Conservation (phyloP, 2,329 filamentous ascomycete species). For the Penicillium thymicola region DNA sequence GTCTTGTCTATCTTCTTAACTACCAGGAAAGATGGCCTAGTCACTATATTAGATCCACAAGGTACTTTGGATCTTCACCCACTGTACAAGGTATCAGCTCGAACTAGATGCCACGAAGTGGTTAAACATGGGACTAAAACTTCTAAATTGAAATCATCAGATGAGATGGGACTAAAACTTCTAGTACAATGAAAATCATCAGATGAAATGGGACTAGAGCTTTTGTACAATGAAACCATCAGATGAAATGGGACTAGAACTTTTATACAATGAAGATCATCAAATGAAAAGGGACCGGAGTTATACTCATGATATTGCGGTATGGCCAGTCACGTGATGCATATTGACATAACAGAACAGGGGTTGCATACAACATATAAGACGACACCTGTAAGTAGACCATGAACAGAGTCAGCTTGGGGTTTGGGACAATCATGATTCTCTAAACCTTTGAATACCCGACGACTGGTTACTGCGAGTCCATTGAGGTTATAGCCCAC, state of each 20-base stretch:
- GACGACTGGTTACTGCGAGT: neutral
- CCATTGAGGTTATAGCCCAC: neutral
- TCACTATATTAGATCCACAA: neutral
- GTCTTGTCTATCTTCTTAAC: neutral
- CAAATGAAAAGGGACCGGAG: no score
- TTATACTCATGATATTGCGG: neutral
- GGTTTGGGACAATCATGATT: neutral
- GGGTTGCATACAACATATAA: neutral
- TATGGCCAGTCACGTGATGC: constrained; percentile 1
- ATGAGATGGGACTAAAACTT: no score
- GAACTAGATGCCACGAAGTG: neutral
- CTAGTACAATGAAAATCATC: no score
- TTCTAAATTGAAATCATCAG: no score
- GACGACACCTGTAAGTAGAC: neutral
- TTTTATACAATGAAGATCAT: no score
- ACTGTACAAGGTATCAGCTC: neutral
- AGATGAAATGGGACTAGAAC: no score
- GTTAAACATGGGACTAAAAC: no score
- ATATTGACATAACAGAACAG: constrained; percentile 5
- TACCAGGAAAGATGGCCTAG: neutral
- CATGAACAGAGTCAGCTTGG: neutral
- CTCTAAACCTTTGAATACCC: no score
- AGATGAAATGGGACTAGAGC: no score
- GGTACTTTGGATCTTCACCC: neutral
- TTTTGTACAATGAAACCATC: neutral